Evolutionary conservation across 257 asterid species (phyloP).

Genomic region (Plectranthus barbatus): DNA sequence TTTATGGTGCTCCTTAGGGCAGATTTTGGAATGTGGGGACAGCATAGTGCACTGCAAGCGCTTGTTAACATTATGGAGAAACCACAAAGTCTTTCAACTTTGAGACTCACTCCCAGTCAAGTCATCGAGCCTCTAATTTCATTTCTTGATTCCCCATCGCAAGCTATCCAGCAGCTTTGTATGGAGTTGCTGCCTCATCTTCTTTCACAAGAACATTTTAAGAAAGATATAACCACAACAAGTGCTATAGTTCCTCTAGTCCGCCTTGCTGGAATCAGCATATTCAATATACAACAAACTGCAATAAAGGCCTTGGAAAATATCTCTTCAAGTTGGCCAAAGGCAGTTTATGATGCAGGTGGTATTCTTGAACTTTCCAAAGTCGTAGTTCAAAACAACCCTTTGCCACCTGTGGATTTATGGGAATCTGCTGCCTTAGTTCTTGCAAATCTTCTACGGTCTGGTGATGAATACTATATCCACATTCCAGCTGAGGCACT

Average conservation of each 20-base stretch:
- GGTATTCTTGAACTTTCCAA: conserved; percentile 75
- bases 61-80: conserved; percentile 86
- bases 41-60: conserved; percentile 85
- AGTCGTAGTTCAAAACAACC: conserved; percentile 67
- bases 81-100: conserved; percentile 60
- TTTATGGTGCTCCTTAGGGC: conserved; percentile 54
- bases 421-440: conserved; percentile 77
- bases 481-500: conserved; percentile 60
- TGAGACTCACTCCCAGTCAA: conserved; percentile 68
- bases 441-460: conserved; percentile 54
- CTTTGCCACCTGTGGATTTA: conserved; percentile 55
- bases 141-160: conserved; percentile 74
- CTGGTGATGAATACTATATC: conserved; percentile 47
- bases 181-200: conserved; percentile 72
- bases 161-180: conserved; percentile 83
- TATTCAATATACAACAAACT: conserved; percentile 64
- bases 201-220: conserved; percentile 75
- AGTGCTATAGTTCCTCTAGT: conserved; percentile 78
- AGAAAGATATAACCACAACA: conserved; percentile 69
- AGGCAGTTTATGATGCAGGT: conserved; percentile 78
- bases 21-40: conserved; percentile 78
- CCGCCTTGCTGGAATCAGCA: conserved; percentile 71
- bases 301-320: conserved; percentile 69
- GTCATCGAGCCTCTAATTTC: conserved; percentile 66
- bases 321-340: conserved; percentile 77